Conservation (phyloP, 75 land plant species). For the Azolla pinnata region DNA sequence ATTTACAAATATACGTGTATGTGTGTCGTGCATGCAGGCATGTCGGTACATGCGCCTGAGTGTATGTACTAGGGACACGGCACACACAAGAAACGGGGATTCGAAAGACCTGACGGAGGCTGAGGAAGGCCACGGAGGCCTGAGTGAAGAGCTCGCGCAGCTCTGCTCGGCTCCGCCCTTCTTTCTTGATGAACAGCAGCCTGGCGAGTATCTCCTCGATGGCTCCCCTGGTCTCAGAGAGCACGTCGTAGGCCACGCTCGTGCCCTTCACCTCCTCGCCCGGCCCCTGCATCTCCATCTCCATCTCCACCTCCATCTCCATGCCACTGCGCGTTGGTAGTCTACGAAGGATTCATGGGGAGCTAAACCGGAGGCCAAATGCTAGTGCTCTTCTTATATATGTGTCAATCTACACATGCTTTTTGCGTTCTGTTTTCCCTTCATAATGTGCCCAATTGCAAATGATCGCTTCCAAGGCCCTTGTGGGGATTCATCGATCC, state of each 20-base stretch:
- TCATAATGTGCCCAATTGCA: no score
- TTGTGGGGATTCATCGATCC: no score
- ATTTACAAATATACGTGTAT: no score
- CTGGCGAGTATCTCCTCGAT: constrained; percentile 76
- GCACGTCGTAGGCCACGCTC: constrained; percentile 43
- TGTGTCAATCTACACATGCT: not conserved
- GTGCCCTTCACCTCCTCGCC: not conserved
- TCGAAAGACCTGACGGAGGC: constrained; percentile 64
- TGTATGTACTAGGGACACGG: no score
- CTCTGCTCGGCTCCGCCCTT: constrained; percentile 34
- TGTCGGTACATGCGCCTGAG: no score
- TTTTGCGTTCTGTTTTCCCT: not conserved
- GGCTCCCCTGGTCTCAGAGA: constrained; percentile 49
- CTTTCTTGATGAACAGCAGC: constrained; percentile 68
- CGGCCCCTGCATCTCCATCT: not conserved
- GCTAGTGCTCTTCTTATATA: not conserved
- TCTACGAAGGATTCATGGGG: not conserved
- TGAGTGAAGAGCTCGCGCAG: constrained; percentile 78
- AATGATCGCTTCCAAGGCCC: no score
- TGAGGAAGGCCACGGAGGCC: constrained; percentile 62
- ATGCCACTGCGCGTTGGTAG: not conserved
- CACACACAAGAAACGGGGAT: not conserved
- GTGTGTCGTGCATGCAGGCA: no score
- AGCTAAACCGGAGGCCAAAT: not conserved
- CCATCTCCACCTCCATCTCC: not conserved